Percentiles rank a stretch among this genome's conserved stretches.
Conservation (phyloP, 2,329 filamentous ascomycete genomes). For the Juglanconis juglandina region DNA sequence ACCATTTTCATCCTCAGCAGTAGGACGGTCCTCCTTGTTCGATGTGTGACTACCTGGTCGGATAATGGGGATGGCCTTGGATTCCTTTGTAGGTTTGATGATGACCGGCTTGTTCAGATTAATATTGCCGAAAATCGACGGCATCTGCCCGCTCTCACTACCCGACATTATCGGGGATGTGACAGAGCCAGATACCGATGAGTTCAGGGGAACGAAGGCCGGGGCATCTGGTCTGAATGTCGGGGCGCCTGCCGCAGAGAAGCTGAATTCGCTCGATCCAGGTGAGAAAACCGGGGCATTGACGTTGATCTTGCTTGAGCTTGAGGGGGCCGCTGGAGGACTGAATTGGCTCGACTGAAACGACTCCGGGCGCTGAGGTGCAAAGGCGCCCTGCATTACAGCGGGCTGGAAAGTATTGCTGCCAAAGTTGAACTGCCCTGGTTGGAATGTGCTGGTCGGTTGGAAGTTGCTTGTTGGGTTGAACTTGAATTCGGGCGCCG, state of each 20-base stretch:
- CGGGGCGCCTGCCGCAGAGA: constrained; percentile 58
- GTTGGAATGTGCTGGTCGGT: constrained; percentile 47
- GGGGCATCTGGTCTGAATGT: constrained; percentile 76
- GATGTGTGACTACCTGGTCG: constrained; percentile 53
- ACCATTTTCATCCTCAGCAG: constrained; percentile 55
- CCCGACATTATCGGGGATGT: constrained; percentile 43
- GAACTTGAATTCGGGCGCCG: constrained; percentile 86
- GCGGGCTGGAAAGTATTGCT: constrained; percentile 46
- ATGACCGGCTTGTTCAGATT: constrained; percentile 59
- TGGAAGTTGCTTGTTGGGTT: constrained; percentile 53
- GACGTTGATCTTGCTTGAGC: constrained; percentile 60
- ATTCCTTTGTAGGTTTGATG: constrained; percentile 64
- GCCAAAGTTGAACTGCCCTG: constrained; percentile 49
- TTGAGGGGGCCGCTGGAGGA: constrained; percentile 34
- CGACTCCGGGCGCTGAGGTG: constrained; percentile 32
- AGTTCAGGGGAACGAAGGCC: constrained; percentile 64
- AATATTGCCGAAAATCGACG: constrained; percentile 68
- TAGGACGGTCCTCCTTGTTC: constrained; percentile 23
- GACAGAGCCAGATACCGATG: constrained; percentile 42
- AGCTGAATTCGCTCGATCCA: constrained; percentile 61
- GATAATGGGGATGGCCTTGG: constrained; percentile 81
- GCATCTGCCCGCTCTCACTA: constrained; percentile 39
- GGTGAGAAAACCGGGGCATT: constrained; percentile 71
- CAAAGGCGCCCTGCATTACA: constrained; percentile 39
- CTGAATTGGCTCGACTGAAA: constrained; percentile 39